Conservation (phyloP, 345 rosid species). For the Ceriops zippeliana region DNA sequence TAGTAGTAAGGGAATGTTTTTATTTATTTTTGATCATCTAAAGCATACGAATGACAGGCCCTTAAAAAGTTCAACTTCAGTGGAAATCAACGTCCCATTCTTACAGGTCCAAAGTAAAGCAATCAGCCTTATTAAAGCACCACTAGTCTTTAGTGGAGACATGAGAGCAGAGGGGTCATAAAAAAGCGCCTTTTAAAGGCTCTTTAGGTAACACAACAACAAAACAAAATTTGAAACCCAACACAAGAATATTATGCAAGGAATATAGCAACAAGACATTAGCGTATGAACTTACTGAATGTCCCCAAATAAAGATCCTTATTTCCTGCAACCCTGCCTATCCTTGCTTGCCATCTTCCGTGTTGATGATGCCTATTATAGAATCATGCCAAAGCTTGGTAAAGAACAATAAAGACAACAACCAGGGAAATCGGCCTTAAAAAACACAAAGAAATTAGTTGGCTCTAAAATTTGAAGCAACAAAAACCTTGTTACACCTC, state of each 20-base stretch:
- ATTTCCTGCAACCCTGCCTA: slow-evolving; percentile 85
- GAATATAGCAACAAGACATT: neutral
- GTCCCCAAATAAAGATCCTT: slow-evolving; percentile 89
- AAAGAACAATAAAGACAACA: neutral
- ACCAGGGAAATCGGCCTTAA: no score
- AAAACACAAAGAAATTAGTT: neutral
- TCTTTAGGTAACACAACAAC: slow-evolving; percentile 18
- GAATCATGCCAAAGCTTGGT: neutral
- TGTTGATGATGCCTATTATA: slow-evolving; percentile 68
- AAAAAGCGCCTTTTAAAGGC: slow-evolving; percentile 22
- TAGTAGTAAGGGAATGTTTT: neutral
- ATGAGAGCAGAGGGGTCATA: slow-evolving; percentile 18
- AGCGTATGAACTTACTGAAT: slow-evolving; percentile 46
- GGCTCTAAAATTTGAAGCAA: neutral
- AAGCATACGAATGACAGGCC: slow-evolving; percentile 18
- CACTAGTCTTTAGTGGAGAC: slow-evolving; percentile 34
- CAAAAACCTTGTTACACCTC: slow-evolving; percentile 84
- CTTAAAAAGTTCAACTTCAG: slow-evolving; percentile 17
- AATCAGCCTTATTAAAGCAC: slow-evolving; percentile 47
- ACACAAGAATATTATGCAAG: slow-evolving; percentile 11
- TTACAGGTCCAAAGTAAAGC: slow-evolving; percentile 23
- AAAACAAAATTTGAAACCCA: slow-evolving; percentile 12
- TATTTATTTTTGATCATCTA: neutral
- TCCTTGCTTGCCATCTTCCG: slow-evolving; percentile 90
- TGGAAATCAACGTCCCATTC: slow-evolving; percentile 13